Evolutionary conservation across 495 filamentous ascomycete species (phyloP), one percentile per base, ranked within the genome.

Genomic region (Viridothelium virens): DNA sequence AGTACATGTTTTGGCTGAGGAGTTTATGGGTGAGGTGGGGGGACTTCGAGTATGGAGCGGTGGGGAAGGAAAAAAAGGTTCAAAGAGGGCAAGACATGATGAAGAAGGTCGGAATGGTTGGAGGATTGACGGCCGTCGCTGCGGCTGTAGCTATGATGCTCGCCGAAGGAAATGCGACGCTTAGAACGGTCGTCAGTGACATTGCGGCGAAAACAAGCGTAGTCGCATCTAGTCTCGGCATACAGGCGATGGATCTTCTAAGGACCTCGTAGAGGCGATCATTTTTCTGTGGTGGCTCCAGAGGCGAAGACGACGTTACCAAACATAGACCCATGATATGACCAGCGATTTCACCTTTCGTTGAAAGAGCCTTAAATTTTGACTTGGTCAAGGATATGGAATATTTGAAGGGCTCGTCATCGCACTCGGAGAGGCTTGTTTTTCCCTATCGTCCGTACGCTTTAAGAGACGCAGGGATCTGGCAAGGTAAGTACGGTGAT

Each of bases 1-100:
- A 72, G 62, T 75, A 67, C 47, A 33, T 18, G 67, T 75, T 70
- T 59, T 75, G 74, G 74, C 65, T 50, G 63, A 59, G 74, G 25
- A 72, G 69, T 41, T 39, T 75, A 11, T 75, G 71, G 61, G 64
- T 68, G 14, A 59, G 61, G 0, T 41, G 70, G 38, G 39, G 18
- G 0, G 70, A 71, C 61, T 71, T 71, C 53, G 47, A 61, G 50
- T 71, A 63, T 9, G 3, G 39, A 50, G 37, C 59, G 2, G 0
- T 5, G 48, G 18, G n/a, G 31, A 10, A 36, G 16, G 50, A 41
- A 34, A 56, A 50, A 12, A 25, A 38, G 41, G 56, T 25, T 25
- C 25, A 25, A 38, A n/a, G 69, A 44, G 38, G 18, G 36, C 6
- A 6, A 7, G 5, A 36, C 5, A 33, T 6, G 2, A 18, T 50